phyloP scores from a whole-genome alignment of 495 filamentous ascomycete species.

The Aspergillus sclerotioniger region DNA sequence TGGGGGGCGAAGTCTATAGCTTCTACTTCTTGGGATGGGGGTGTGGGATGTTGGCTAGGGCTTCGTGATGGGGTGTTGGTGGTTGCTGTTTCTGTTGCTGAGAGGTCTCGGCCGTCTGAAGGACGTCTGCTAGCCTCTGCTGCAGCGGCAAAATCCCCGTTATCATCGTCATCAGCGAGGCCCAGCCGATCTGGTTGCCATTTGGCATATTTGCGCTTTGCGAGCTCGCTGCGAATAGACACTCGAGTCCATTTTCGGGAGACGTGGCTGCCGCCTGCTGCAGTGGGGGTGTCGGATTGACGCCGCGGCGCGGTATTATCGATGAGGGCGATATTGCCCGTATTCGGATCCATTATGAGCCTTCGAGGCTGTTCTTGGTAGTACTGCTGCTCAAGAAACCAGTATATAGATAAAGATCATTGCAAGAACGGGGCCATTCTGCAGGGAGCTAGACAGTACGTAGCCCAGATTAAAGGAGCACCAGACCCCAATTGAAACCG shows the following conservation, averaged over 20 bases:
- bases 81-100: constrained; percentile 6
- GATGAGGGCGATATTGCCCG: constrained; percentile 32
- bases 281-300: constrained; percentile 24
- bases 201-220: constrained; percentile 60
- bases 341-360: constrained; percentile 24
- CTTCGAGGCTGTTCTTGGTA: background rate
- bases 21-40: no score
- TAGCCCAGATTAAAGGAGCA: no score
- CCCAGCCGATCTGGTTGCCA: constrained; percentile 55
- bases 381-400: background rate
- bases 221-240: constrained; percentile 47
- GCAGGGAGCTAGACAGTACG: no score
- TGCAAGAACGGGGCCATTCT: no score
- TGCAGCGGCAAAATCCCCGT: constrained; percentile 13
- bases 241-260: constrained; percentile 34
- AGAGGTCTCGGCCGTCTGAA: constrained; percentile 8
- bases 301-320: constrained; percentile 41
- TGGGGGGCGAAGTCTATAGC: no score
- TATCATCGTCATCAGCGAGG: constrained; percentile 23
- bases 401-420: background rate
- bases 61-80: background rate
- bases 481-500: background rate
- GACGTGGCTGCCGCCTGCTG: constrained; percentile 15
- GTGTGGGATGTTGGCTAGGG: no score
- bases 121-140: background rate